phyloP scores from a whole-genome alignment of 1,139 yeast genomes.

The Sugiyamaella castrensis region DNA sequence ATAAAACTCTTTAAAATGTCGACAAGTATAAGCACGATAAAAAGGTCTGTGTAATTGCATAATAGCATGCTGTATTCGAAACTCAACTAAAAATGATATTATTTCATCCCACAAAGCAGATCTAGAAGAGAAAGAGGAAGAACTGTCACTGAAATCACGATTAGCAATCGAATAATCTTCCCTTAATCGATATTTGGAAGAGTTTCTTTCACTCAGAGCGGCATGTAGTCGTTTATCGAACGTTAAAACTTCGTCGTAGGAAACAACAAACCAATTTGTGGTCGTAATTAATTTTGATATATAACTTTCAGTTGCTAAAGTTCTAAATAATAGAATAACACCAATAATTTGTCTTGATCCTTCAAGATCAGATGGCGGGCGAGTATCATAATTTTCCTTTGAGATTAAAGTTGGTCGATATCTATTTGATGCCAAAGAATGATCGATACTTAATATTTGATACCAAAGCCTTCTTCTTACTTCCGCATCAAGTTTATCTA shows the following conservation, averaged over 20 bases:
- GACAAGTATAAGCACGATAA: slow-evolving; percentile 3
- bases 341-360: neutral
- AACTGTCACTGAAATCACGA: neutral
- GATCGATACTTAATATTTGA: neutral
- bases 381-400: neutral
- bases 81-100: slow-evolving; percentile 1
- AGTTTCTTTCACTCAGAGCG: neutral
- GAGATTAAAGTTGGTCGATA: neutral
- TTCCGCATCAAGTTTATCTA: neutral
- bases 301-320: slow-evolving; percentile 1
- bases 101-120: neutral
- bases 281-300: neutral
- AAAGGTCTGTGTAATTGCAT: neutral
- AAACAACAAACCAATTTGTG: neutral
- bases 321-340: neutral
- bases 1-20: neutral
- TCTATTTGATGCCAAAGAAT: neutral
- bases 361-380: neutral
- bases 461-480: slow-evolving; percentile 1
- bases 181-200: neutral
- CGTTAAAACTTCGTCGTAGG: slow-evolving; percentile 1
- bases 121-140: neutral
- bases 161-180: neutral
- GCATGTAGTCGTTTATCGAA: slow-evolving; percentile 2
- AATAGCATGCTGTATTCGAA: neutral